Evolutionary conservation across 768 basidiomycete genomes (phyloP), one percentile per base, ranked within the genome.

Genomic region (Lanmaoa rubissima): DNA sequence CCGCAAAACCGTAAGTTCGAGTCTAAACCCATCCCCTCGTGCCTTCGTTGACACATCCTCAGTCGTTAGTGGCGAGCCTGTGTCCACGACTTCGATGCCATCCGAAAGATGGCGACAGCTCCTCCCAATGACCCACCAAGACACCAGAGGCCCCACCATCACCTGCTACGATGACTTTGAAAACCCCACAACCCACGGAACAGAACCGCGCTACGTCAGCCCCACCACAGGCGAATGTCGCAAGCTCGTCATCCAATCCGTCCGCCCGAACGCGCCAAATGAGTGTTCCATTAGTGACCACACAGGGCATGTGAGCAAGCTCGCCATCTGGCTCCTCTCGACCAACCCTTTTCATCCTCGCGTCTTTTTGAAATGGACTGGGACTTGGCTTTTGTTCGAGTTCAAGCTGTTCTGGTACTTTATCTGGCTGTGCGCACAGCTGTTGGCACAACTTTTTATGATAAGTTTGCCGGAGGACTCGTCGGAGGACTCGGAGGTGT

Each of bases 161-260:
- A 54, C 28, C 48, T 63, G 71, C 39, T 40, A 26, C n/a, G 55
- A 53, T 47, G 28, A 36, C 21, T 46, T 45, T 2, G 40, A 47
- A 16, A 42, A 24, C 0, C 43, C n/a, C 28, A 53, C 54, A 28
- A 43, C 8, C 1, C 63, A 64, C 24, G 59, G 49, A 6, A 35
- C 5, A 2, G 59, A 65, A 16, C 63, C 61, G 49, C 48, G 63
- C 47, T 64, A 61, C 16, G 34, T 64, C 26, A 61, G 63, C 35
- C 49, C 63, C n/a, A 48, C 55, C 13, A 64, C 59, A 19, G 63
- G 63, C 8, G 1, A 41, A 21, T 64, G 63, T 24, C 48, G 59
- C 32, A 53, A 31, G 32, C 63, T 64, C 36, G 12, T 41, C 10
- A n/a, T 64, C 3, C 63, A 64, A 45, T 36, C 63, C n/a, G 46